Base-by-base conservation (phyloP, 768 basidiomycete genomes). In the Paxillus involutus region DNA sequence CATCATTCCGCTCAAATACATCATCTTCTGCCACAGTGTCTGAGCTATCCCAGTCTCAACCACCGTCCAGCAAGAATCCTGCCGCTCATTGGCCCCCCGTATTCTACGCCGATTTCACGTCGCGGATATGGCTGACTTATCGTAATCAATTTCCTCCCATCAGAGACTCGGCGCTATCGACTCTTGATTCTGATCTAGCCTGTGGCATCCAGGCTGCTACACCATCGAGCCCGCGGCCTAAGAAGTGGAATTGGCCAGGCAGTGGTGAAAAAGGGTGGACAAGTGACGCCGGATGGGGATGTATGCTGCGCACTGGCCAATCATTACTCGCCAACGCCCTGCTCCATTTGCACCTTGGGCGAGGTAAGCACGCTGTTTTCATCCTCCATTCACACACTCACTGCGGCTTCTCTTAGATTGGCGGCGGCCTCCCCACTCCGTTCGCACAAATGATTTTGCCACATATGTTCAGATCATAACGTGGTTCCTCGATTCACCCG, bases 401-500 rank as follows among this genome's bases (percentile, higher is more conserved):
- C 54, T 44, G 3, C 35, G 17, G 30, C 51, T 4, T 37, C 30
- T 47, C 37, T 46, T 60, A 95, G 94, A 94, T 53, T 96, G 94
- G 94, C 79, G 94, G 49, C 75, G 86, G 19, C 91, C 94, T 0
- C 80, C 84, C 0, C 66, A 81, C 53, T 76, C 82, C 3, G 73
- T 85, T 13, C 73, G 74, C 52, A 83, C 85, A 0, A 76, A 81
- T 3, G 84, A 79, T 57, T 94, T 90, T 65, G 90, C 91, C 1
- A 87, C 83, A 3, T 98, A 99, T 64, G 90, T 96, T 7, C 89
- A 89, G 58, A 89, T 98, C 48, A 53, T 99, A 19, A 89, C 91
- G 0, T 98, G 95, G 94, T 99, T 98, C 75, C 73, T 98, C 44
- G 96, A 99, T 66, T 86, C 88, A 2, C 95, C 95, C 0, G 80